Conservation (phyloP, 164 flowering plant genomes). For the Platanus orientalis region DNA sequence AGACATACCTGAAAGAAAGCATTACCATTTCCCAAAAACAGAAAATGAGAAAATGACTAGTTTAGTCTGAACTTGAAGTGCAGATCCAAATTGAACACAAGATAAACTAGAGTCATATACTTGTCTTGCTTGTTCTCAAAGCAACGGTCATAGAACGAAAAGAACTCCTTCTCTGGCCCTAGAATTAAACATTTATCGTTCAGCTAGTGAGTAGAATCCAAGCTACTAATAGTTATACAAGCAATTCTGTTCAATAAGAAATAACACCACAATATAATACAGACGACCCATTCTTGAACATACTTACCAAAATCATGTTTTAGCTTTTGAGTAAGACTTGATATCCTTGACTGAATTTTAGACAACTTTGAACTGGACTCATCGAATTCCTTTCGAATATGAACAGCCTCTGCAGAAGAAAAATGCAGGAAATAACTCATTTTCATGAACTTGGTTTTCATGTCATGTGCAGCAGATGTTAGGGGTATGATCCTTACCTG, state of each 20-base stretch:
- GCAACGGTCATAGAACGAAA: conserved; percentile 78
- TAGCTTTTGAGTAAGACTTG: conserved; percentile 67
- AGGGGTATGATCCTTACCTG: conserved; percentile 38
- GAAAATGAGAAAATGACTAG: not conserved
- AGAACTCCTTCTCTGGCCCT: conserved; percentile 92
- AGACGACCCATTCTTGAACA: not conserved
- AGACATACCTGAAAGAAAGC: conserved; percentile 64
- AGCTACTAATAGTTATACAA: not conserved
- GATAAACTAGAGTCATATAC: conserved; percentile 28
- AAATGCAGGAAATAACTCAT: conserved; percentile 2
- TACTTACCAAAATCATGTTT: conserved; percentile 85
- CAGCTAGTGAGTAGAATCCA: conserved; percentile 7
- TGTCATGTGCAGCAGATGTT: conserved; percentile 2
- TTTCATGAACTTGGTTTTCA: not conserved
- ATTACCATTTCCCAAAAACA: too few species aligned
- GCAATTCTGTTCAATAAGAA: not conserved
- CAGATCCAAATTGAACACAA: conserved; percentile 2
- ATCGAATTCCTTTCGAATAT: conserved; percentile 85
- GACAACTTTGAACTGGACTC: conserved; percentile 73
- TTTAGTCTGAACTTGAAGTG: not conserved
- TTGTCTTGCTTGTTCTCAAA: conserved; percentile 90
- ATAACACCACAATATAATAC: not conserved
- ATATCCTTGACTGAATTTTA: conserved; percentile 85
- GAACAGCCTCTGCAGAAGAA: conserved; percentile 66
- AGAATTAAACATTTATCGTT: conserved; percentile 17